Evolutionary conservation across 2,329 filamentous ascomycete genomes (phyloP).

Genomic region (Sporothrix euskadiensis): DNA sequence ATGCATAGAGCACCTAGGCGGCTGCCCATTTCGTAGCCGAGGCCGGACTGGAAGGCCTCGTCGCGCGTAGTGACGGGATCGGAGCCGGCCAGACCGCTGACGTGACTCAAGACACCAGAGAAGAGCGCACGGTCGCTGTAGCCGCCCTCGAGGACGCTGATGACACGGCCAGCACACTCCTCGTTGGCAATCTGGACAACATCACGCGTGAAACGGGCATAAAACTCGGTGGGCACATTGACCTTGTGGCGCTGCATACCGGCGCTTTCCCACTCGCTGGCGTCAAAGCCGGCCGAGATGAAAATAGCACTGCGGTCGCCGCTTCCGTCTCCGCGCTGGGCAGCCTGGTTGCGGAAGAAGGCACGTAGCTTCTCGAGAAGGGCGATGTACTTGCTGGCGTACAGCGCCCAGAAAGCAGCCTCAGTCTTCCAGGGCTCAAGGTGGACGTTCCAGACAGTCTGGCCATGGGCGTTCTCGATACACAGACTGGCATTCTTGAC

Average conservation of each 20-base stretch:
- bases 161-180: constrained; percentile 71
- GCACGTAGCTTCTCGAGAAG: constrained; percentile 77
- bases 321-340: constrained; percentile 42
- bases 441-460: constrained; percentile 96
- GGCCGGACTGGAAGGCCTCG: constrained; percentile 44
- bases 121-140: constrained; percentile 90
- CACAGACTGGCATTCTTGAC: constrained; percentile 92
- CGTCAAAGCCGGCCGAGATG: constrained; percentile 93
- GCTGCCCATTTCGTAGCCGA: constrained; percentile 59
- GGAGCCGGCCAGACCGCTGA: constrained; percentile 74
- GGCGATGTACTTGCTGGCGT: constrained; percentile 73
- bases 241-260: constrained; percentile 96
- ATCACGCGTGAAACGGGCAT: constrained; percentile 85
- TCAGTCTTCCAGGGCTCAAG: constrained; percentile 81
- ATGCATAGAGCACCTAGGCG: constrained; percentile 9
- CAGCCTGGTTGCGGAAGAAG: constrained; percentile 74
- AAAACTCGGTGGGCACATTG: constrained; percentile 95
- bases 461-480: constrained; percentile 89
- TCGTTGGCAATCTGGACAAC: constrained; percentile 80
- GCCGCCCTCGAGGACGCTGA: constrained; percentile 93
- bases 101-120: constrained; percentile 85
- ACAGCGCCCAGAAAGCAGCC: constrained; percentile 85
- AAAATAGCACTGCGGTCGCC: constrained; percentile 77
- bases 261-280: constrained; percentile 87
- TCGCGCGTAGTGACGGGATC: constrained; percentile 44